Evolutionary conservation across 2,329 filamentous ascomycete genomes (phyloP), one percentile per base, ranked within the genome.

Genomic region (Cadophora sp.): DNA sequence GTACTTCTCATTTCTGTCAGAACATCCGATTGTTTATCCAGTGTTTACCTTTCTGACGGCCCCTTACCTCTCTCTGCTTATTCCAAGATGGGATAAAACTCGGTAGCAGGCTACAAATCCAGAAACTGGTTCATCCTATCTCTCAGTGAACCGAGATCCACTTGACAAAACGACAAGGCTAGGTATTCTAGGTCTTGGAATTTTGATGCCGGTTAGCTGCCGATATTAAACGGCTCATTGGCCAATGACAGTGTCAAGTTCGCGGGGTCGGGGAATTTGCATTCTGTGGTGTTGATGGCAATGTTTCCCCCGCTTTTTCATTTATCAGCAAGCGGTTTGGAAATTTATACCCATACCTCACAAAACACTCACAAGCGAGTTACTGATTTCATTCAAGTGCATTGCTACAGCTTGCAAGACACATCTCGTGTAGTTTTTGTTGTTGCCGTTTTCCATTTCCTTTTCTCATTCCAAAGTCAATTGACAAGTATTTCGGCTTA

Each of bases 151-250:
- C 53, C 53, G 14, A 58, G 36, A 58, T 22, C 36, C 50, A 43
- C 22, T 43, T 27, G 36, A 55, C 39, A 30, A 55, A 22, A 30
- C 20, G 22, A 7, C 14, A 41, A 55, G 22, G 22, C 16, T 30
- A n/a, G n/a, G 13, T 33, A 14, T 13, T 39, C 27, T n/a, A n/a
- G 33, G 33, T 55, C 50, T 63, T 41, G 61, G 61, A 30, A 11
- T 55, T 11, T 8, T 36, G 24, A 41, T 56, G 22, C 8, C 61
- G 33, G 13, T 8, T 22, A 24, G 59, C 27, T 9, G 47, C 48
- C 33, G 33, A 39, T 39, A 55, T 30, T 20, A 51, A 47, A 22
- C 3, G 36, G 30, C 39, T 20, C 22, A 55, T 41, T 43, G 33
- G 27, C 61, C 22, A 53, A 56, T 53, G 22, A 47, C 20, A 43